These are phyloP conservation scores for Calamus simplicifolius DNA, from an alignment of 176 grass and related monocot species.

Conservation along the genomic window DNA sequence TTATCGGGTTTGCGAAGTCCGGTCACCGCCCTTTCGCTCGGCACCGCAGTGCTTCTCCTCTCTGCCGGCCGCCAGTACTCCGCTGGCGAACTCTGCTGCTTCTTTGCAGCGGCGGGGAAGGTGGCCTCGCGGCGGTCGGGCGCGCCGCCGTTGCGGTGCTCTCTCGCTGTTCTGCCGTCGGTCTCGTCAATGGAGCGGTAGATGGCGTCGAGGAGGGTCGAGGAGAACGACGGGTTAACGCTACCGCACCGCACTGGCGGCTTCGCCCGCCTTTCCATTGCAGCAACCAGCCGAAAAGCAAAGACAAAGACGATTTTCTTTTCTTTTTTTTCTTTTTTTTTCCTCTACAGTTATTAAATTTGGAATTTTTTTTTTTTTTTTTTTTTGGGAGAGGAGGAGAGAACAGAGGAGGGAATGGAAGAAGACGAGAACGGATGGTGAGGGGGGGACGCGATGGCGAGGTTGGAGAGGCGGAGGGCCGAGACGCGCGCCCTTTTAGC, in stretches of 20 bases:
- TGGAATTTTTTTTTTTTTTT: no score
- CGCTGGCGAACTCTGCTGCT: neutral
- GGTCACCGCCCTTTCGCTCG: neutral
- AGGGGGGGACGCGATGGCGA: no score
- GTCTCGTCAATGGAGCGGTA: conserved; percentile 69
- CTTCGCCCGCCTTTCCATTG: conserved; percentile 24
- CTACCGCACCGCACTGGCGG: conserved; percentile 25
- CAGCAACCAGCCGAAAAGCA: neutral
- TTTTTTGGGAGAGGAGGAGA: neutral
- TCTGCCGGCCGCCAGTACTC: neutral
- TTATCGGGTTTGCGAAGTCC: neutral
- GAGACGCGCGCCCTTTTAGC: conserved; percentile 8
- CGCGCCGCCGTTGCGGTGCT: neutral
- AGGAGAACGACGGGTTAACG: conserved; percentile 69
- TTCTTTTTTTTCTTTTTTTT: no score
- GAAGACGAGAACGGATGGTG: neutral
- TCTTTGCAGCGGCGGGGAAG: conserved; percentile 3
- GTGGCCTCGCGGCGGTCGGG: conserved; percentile 6
- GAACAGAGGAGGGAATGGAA: neutral
- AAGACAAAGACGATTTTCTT: no score
- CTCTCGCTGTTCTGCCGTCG: conserved; percentile 12
- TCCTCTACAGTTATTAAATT: no score
- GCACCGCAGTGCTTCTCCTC: neutral
- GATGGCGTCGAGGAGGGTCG: conserved; percentile 78
- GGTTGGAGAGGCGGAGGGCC: neutral